Base-by-base conservation (phyloP, 225 moss, liverwort and hornwort genomes). In the Neckera pumila region DNA sequence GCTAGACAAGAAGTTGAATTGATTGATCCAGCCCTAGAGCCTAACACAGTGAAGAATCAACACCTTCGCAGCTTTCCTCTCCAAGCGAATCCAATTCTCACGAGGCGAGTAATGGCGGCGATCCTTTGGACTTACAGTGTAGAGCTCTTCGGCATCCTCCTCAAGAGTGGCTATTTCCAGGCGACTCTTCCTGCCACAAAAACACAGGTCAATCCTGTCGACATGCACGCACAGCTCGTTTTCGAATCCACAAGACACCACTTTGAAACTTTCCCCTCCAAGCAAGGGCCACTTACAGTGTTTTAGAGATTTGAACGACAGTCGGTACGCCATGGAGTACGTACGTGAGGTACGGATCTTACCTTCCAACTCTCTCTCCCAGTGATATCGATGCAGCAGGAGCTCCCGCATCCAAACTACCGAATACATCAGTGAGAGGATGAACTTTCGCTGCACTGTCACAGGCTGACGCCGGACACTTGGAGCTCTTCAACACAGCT, bases 51-150 rank as follows among this genome's bases (percentile, higher is more conserved):
- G 16, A 56, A n/a, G 93, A 83, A 92, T 79, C 97, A 95, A 95
- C 60, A 93, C 98, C 93, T 93, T 97, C 16, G 97, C 96, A 74
- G 95, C 97, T 90, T 96, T 98, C 61, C 62, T 94, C 80, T 93
- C 91, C 89, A 96, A 88, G 79, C 96, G 92, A 88, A 94, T 79
- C 98, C 98, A 98, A 73, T 85, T 85, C 51, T 85, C 85, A 28
- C 85, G 75, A 3, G 86, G 86, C 22, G 77, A 86, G 30, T 51
- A 86, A 64, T 86, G 77, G 30, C 85, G 76, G 45, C 93, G 92
- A 65, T 93, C 90, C 45, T 91, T 84, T 25, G 96, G 92, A 79
- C 89, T 78, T 22, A 21, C 5, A 53, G 22, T 53, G 33, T 34
- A 91, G 43, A 91, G 88, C 59, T 85, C 89, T 87, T 89, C 86